A percentile compares a stretch with the other conserved stretches of the same genome.
phyloP scores from a whole-genome alignment of 139 green algal species.

The Chlamydomonas incerta region DNA sequence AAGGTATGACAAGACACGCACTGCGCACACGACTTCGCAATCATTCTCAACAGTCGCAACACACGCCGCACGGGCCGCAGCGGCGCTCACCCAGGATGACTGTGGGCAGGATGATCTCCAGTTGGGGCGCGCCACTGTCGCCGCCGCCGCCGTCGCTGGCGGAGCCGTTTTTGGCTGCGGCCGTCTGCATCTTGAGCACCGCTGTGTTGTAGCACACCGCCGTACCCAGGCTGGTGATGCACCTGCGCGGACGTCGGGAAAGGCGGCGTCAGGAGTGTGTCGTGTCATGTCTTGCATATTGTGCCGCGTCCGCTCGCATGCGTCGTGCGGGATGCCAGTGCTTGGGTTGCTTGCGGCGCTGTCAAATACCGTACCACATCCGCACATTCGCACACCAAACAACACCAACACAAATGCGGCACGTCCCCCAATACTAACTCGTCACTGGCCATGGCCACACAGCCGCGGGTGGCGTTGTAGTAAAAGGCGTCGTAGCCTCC shows the following conservation, averaged over 20 bases:
- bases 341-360: too few relatives aligned
- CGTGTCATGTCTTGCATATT: too few relatives aligned
- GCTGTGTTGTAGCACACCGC: conserved; percentile 16
- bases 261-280: too few relatives aligned
- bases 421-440: not conserved
- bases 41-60: too few relatives aligned
- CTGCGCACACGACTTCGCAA: too few relatives aligned
- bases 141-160: not conserved
- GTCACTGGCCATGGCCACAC: not conserved
- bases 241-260: not conserved
- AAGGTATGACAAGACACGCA: too few relatives aligned
- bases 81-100: not conserved
- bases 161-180: not conserved
- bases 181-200: not conserved
- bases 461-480: not conserved
- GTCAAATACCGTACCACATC: too few relatives aligned
- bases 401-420: too few relatives aligned
- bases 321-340: too few relatives aligned
- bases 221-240: not conserved
- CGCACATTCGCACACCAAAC: too few relatives aligned
- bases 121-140: not conserved
- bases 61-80: too few relatives aligned
- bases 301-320: too few relatives aligned
- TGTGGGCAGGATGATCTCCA: conserved; percentile 6
- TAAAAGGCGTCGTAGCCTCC: not conserved